Base-by-base conservation (phyloP, 1,284 basidiomycete genomes). In the Irpex rosettiformis region DNA sequence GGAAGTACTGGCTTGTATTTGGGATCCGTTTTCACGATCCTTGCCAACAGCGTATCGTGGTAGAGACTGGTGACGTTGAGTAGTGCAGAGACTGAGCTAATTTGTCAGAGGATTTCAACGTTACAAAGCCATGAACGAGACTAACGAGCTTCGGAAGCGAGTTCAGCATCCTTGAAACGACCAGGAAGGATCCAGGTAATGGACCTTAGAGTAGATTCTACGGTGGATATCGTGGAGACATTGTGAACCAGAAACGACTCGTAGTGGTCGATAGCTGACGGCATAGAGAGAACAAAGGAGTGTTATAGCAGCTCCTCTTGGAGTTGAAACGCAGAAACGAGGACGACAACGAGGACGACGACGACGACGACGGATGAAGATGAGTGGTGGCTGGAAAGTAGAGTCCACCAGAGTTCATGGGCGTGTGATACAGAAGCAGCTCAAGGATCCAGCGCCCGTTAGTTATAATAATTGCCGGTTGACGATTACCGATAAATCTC, bases 111-210 rank as follows among this genome's bases (percentile, higher is more conserved):
- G 21, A 24, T 40, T 55, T 33, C 59, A 37, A 54, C 4, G 53
- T 29, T 13, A 56, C 61, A 58, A 47, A 54, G 56, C 64, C 58
- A 62, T 59, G 56, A 53, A 28, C 27, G 27, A 51, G 55, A 89
- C 93, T 84, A 66, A 95, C 94, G 78, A 69, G 90, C 85, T 82
- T 96, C 94, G 37, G 91, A 94, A 57, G 90, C 93, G 59, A 98
- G 79, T 73, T 98, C 96, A 56, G 95, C 93, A 80, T 98, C 96
- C 72, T 94, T 94, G 83, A 98, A 98, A 62, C 95, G 84, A 63
- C 95, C 96, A 21, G 96, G 95, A 24, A 98, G 80, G 66, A 98
- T 89, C 92, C 94, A 98, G 40, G 94, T 96, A 64, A 97, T 77
- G 61, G 93, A 95, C 60, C 94, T 82, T 63, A 98, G 76, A 10